These are phyloP conservation scores for Elasticomyces elasticus DNA, from an alignment of 495 filamentous ascomycete genomes.

Conservation along the genomic window DNA sequence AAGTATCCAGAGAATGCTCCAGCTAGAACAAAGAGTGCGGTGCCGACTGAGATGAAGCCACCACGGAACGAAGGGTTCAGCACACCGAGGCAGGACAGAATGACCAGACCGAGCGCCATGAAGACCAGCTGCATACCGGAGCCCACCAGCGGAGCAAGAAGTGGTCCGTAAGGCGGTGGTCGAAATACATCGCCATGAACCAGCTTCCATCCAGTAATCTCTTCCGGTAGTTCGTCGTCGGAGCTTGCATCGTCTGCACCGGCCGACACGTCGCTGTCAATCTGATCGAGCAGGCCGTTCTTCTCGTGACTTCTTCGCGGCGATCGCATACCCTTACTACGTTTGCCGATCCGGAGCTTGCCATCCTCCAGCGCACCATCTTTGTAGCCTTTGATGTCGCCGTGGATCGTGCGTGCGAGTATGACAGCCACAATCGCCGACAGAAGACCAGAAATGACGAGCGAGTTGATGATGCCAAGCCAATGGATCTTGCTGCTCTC, in stretches of 20 bases:
- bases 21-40: slow-evolving; percentile 80
- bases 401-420: slow-evolving; percentile 67
- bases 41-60: slow-evolving; percentile 79
- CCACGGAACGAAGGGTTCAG: slow-evolving; percentile 88
- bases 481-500: slow-evolving; percentile 80
- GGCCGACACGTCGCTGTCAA: slow-evolving; percentile 43
- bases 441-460: slow-evolving; percentile 74
- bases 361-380: slow-evolving; percentile 59
- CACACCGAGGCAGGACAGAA: slow-evolving; percentile 72
- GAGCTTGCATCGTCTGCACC: slow-evolving; percentile 59
- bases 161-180: slow-evolving; percentile 58
- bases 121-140: slow-evolving; percentile 86
- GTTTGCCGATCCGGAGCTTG: slow-evolving; percentile 45
- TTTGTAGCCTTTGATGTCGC: slow-evolving; percentile 67
- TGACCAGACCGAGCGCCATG: slow-evolving; percentile 67
- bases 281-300: slow-evolving; percentile 56
- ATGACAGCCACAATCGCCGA: slow-evolving; percentile 81
- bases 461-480: slow-evolving; percentile 84
- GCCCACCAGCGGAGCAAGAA: slow-evolving; percentile 77
- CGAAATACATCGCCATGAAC: slow-evolving; percentile 95
- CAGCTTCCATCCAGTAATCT: slow-evolving; percentile 86
- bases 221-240: slow-evolving; percentile 63
- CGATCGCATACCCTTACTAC: slow-evolving; percentile 36
- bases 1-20: slow-evolving; percentile 92
- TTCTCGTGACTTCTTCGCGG: slow-evolving; percentile 46